phyloP scores from a whole-genome alignment of 345 rosid species.

The Ceriops tagal region DNA sequence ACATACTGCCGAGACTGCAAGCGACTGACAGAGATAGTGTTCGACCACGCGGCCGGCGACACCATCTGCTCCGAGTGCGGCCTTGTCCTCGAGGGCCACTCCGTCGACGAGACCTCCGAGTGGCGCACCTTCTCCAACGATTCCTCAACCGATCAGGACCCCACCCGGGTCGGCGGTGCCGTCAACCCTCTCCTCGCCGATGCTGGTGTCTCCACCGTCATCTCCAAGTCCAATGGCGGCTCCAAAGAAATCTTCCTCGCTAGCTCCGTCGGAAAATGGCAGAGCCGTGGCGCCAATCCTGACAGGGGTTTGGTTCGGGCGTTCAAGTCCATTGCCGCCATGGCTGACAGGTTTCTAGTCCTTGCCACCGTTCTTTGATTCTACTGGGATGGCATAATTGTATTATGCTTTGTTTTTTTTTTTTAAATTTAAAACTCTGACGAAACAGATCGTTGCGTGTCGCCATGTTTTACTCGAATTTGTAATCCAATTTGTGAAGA shows the following conservation, averaged over 20 bases:
- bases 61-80: conserved; percentile 51
- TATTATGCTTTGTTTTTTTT: neutral
- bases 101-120: conserved; percentile 46
- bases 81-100: conserved; percentile 41
- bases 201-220: conserved; percentile 42
- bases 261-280: conserved; percentile 33
- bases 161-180: conserved; percentile 46
- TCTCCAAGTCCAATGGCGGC: conserved; percentile 33
- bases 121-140: conserved; percentile 46
- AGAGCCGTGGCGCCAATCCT: conserved; percentile 36
- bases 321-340: conserved; percentile 37
- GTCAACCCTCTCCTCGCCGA: conserved; percentile 38
- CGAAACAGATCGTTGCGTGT: neutral
- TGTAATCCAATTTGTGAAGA: no score
- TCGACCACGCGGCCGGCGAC: conserved; percentile 46
- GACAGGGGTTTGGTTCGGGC: conserved; percentile 38
- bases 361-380: no score
- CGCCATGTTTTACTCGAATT: neutral
- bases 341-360: conserved; percentile 39
- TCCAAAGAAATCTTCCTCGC: conserved; percentile 24
- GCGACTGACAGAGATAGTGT: conserved; percentile 35
- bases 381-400: no score
- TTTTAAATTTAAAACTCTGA: neutral
- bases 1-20: conserved; percentile 44
- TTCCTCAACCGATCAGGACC: conserved; percentile 35